Percentiles rank a stretch among this genome's conserved stretches.
phyloP scores from a whole-genome alignment of 2,329 filamentous ascomycete genomes.

The Xylaria sp. region DNA sequence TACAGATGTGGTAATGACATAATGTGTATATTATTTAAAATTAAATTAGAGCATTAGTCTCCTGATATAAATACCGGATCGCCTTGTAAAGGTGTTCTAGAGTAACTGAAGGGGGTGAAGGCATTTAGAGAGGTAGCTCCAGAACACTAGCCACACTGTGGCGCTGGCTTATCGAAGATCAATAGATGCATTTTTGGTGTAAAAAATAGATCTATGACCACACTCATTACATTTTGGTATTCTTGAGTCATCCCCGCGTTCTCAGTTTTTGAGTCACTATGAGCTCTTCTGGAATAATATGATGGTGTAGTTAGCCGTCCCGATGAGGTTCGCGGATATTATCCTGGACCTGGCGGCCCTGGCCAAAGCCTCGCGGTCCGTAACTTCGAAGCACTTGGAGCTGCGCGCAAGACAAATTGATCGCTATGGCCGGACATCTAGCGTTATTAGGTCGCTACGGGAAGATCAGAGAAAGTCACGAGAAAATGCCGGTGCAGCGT shows the following conservation, averaged over 20 bases:
- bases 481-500: not conserved
- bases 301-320: constrained; percentile 34
- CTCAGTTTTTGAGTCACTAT: constrained; percentile 1
- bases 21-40: constrained; percentile 27
- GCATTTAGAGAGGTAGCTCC: not conserved
- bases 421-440: constrained; percentile 60
- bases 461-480: constrained; percentile 31
- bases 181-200: constrained; percentile 37
- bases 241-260: not conserved
- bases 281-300: constrained; percentile 26
- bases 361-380: constrained; percentile 74
- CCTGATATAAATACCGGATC: not conserved
- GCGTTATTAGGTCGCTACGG: constrained; percentile 54
- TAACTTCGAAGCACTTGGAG: constrained; percentile 72
- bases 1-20: constrained; percentile 57
- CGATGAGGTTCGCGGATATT: constrained; percentile 72
- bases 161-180: constrained; percentile 39
- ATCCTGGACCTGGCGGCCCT: constrained; percentile 76
- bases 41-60: not conserved
- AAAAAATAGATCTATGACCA: constrained; percentile 26
- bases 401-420: constrained; percentile 67
- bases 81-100: not conserved
- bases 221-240: constrained; percentile 4
- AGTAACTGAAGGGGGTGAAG: not conserved
- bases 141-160: constrained; percentile 45